Base-by-base conservation (phyloP, 2,329 filamentous ascomycete species). In the Epichloe bromicola region DNA sequence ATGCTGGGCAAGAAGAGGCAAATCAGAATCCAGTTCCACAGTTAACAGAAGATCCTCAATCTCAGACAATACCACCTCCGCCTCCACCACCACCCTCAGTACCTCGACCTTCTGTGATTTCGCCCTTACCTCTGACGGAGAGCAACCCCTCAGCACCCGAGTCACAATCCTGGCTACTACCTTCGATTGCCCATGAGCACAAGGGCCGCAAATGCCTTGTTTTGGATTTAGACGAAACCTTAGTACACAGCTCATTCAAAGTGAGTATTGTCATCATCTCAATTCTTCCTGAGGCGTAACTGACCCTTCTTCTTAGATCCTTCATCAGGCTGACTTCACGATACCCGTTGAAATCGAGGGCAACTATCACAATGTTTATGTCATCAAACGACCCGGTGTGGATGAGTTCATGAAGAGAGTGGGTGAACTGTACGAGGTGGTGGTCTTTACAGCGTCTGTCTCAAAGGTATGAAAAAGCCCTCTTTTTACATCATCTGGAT, bases 211-310 rank as follows among this genome's bases (percentile, higher is more conserved):
- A 98, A 68, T 98, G 93, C 61, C 73, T 98, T 40, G 91, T 98
- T 17, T 76, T 98, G 44, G 93, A 98, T 71, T 73, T 98, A 54
- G 93, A 98, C 59, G 93, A 98, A 68, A 98, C 93, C 1, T 72
- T 98, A 49, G 93, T 98, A 23, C 93, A 98, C 72, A 97, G 93
- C 67, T 97, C 93, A 59, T 98, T 98, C 72, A 98, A 98, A 80
- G 91, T 55, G 12, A 49, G 40, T 19, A 5, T 33, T 2, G 34
- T 19, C 5, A 19, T 26, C n/a, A n/a, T 10, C 33, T 43, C 19
- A 10, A 55, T 46, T 19, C 19, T 34, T 15, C 12, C 20, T 19
- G n/a, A 20, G 34, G 17, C 14, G 55, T 56, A 8, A 42, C 58
- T 47, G 14, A 36, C 26, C 8, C 53, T 11, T 20, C 60, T 53